These are phyloP conservation scores for Cutaneotrichosporon spelunceum DNA, from an alignment of 1,284 basidiomycete species.

Conservation along the genomic window DNA sequence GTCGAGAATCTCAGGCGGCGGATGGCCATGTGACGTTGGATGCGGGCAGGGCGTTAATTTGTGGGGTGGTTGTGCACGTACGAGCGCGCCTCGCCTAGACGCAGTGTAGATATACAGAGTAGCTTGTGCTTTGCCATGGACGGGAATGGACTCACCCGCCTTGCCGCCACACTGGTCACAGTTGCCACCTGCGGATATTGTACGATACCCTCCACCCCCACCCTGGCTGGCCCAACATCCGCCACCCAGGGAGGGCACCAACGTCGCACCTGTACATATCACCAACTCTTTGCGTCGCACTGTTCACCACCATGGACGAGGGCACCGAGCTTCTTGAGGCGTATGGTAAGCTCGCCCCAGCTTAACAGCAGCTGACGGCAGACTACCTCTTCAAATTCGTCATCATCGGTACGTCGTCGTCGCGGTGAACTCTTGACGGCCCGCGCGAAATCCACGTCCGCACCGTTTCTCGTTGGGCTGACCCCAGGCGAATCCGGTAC, in stretches of 20 bases:
- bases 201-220: neutral
- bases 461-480: neutral
- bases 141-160: too few species aligned
- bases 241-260: neutral
- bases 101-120: neutral
- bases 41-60: neutral
- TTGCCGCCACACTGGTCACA: too few species aligned
- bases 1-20: constrained; percentile 22
- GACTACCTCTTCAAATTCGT: constrained; percentile 98
- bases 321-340: constrained; percentile 88
- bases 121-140: neutral
- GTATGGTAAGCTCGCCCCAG: constrained; percentile 63
- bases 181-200: too few species aligned
- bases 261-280: neutral
- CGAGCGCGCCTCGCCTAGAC: neutral
- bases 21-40: neutral
- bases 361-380: constrained; percentile 43
- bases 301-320: constrained; percentile 44
- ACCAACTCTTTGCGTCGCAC: constrained; percentile 6
- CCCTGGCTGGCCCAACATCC: neutral
- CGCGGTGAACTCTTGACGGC: neutral
- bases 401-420: constrained; percentile 67
- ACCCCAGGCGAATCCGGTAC: constrained; percentile 84
- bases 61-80: neutral
- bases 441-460: neutral